Percentiles rank a stretch among this genome's conserved stretches.
Evolutionary conservation across 2,329 filamentous ascomycete species (phyloP).

Genomic region (Alternaria incomplexa): DNA sequence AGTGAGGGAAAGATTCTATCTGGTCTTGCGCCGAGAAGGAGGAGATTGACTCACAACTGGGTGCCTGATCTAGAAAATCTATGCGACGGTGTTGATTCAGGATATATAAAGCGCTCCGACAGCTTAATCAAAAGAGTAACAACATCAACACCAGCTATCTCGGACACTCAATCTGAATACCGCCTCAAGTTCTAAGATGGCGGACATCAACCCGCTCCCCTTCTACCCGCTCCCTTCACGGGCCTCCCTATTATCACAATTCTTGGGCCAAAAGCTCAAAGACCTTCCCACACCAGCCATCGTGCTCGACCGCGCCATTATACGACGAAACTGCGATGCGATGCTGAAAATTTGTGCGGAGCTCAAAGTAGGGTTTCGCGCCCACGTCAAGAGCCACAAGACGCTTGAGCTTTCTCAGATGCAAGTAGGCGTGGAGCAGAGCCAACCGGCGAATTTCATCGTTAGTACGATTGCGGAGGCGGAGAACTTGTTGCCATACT

Average conservation of each 20-base stretch:
- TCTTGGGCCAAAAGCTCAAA: slow-evolving; percentile 65
- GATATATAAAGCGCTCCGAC: not conserved
- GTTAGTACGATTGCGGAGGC: slow-evolving; percentile 78
- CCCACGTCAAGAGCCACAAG: slow-evolving; percentile 88
- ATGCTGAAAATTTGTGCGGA: slow-evolving; percentile 70
- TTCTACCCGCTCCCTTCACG: slow-evolving; percentile 26
- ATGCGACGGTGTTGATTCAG: not conserved
- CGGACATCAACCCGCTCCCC: not conserved
- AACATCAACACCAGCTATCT: too few relatives aligned
- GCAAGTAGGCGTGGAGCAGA: slow-evolving; percentile 65
- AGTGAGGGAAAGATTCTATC: not conserved
- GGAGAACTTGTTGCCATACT: slow-evolving; percentile 67
- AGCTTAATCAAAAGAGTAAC: not conserved
- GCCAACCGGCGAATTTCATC: slow-evolving; percentile 65
- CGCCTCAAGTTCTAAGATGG: not conserved
- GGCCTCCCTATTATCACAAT: slow-evolving; percentile 39
- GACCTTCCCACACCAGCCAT: slow-evolving; percentile 70
- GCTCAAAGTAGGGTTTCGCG: slow-evolving; percentile 71
- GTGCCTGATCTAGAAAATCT: not conserved
- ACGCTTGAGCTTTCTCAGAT: slow-evolving; percentile 70
- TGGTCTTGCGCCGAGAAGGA: not conserved
- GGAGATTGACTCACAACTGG: not conserved
- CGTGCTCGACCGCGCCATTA: slow-evolving; percentile 70
- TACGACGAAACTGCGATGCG: slow-evolving; percentile 70
- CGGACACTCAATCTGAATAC: too few relatives aligned